Percentiles rank a stretch among this genome's conserved stretches.
These are phyloP conservation scores for Malus sieversii DNA, from an alignment of 306 rosid genomes.

Conservation along the genomic window DNA sequence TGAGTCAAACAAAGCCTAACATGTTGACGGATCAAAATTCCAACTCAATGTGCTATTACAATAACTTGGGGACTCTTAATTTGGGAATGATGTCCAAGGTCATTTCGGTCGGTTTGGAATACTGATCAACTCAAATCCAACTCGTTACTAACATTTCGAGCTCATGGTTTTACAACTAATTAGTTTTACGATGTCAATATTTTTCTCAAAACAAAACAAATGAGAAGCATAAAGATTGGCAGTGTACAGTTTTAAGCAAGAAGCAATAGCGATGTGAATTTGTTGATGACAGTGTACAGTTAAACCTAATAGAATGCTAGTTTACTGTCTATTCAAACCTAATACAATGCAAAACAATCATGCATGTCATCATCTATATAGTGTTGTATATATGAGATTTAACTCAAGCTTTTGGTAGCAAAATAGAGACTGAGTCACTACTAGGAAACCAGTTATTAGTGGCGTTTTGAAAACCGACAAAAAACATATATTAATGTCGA, in stretches of 20 bases:
- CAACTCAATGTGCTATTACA: neutral
- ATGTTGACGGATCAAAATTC: neutral
- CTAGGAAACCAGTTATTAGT: too few species aligned
- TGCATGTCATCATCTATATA: neutral
- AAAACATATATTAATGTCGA: too few species aligned
- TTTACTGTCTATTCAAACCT: too few species aligned
- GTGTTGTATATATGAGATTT: too few species aligned
- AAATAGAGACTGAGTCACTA: too few species aligned
- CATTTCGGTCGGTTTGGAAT: neutral
- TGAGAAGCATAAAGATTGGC: neutral
- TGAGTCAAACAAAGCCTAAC: neutral
- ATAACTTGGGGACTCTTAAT: neutral
- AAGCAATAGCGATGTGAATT: neutral
- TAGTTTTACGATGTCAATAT: neutral
- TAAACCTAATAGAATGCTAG: neutral
- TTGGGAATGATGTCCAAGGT: neutral
- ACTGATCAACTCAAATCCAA: neutral
- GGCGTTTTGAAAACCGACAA: too few species aligned
- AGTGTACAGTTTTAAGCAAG: neutral
- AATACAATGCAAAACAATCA: neutral
- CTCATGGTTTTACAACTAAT: neutral
- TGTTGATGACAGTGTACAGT: neutral
- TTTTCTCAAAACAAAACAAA: neutral
- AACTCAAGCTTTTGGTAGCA: neutral
- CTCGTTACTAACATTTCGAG: neutral